Conservation (phyloP, 306 rosid species). For the Prosopis cineraria region DNA sequence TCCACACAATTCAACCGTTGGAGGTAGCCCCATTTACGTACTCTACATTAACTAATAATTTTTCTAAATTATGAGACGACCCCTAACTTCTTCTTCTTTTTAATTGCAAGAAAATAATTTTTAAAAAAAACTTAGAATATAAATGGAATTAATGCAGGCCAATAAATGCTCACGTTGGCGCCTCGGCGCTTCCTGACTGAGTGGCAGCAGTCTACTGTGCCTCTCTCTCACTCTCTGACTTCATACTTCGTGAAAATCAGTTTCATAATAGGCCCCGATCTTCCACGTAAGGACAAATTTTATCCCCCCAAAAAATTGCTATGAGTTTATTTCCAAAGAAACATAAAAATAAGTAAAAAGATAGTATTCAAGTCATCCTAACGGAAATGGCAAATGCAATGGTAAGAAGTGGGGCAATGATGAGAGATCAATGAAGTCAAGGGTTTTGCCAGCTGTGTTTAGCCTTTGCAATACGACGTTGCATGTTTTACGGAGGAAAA, state of each 20-base stretch:
- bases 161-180: not conserved
- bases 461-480: not conserved
- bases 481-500: slow-evolving; percentile 1
- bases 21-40: not conserved
- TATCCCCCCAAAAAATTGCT: no score
- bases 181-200: no score
- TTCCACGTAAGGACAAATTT: no score
- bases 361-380: not conserved
- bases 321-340: not conserved
- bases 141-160: not conserved
- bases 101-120: no score
- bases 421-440: not conserved
- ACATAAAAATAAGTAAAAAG: not conserved
- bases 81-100: not conserved
- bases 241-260: not conserved
- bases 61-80: not conserved
- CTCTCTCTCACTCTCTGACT: not conserved
- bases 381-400: not conserved
- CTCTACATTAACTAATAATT: slow-evolving; percentile 15
- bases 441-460: not conserved
- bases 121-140: not conserved
- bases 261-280: no score
- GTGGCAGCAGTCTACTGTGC: not conserved
- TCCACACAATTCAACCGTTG: slow-evolving; percentile 25
- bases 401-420: not conserved